Conservation (phyloP, 768 basidiomycete genomes). For the Lactarius hengduanensis region DNA sequence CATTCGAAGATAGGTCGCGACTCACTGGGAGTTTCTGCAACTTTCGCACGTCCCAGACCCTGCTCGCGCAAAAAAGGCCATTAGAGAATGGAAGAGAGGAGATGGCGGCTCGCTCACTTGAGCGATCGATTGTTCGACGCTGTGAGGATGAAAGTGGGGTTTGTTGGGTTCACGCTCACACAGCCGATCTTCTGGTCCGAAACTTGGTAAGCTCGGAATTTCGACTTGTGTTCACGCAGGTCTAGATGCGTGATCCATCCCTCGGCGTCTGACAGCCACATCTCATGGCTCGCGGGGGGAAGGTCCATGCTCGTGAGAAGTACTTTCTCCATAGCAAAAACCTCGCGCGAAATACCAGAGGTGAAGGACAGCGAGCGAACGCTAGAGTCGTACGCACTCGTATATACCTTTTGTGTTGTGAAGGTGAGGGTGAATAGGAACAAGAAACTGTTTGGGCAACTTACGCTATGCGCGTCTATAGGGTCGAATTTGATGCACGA, state of each 20-base stretch:
- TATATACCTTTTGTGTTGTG: slow-evolving; percentile 56
- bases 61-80: slow-evolving; percentile 33
- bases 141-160: slow-evolving; percentile 64
- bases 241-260: slow-evolving; percentile 79
- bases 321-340: slow-evolving; percentile 58
- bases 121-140: slow-evolving; percentile 72
- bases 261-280: slow-evolving; percentile 78
- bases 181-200: slow-evolving; percentile 76
- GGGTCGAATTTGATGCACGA: slow-evolving; percentile 79
- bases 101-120: slow-evolving; percentile 47
- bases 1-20: slow-evolving; percentile 27
- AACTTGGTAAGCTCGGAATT: slow-evolving; percentile 59
- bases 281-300: slow-evolving; percentile 63
- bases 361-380: slow-evolving; percentile 71
- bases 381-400: slow-evolving; percentile 80
- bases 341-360: slow-evolving; percentile 66
- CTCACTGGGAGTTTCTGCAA: slow-evolving; percentile 43
- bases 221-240: slow-evolving; percentile 57
- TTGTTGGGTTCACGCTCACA: slow-evolving; percentile 73
- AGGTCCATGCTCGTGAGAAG: slow-evolving; percentile 74
- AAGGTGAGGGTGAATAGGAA: slow-evolving; percentile 5
- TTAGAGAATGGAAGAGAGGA: not conserved
- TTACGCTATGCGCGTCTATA: slow-evolving; percentile 67
- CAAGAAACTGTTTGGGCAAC: slow-evolving; percentile 26
- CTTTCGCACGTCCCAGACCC: slow-evolving; percentile 81